Base-by-base conservation (phyloP, 257 asterid genomes). In the Fraxinus anomala region DNA sequence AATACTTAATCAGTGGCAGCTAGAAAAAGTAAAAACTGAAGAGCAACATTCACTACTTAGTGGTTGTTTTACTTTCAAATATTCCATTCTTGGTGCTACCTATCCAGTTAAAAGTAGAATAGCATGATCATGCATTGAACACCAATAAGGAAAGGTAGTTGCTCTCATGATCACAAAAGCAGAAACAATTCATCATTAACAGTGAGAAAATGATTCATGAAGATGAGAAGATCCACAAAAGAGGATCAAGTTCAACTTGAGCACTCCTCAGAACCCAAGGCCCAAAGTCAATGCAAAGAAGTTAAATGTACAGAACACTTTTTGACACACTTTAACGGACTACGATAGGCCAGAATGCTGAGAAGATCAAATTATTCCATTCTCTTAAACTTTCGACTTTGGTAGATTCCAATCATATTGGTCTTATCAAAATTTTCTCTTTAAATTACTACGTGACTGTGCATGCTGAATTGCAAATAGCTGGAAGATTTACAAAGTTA, bases 11-110 rank as follows among this genome's bases (percentile, higher is more conserved):
- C 68, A 80, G 76, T 76, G 76, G 76, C 31, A 23, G 21, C n/a
- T 61, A 36, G 76, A 77, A 82, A 77, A 51, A 9, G 65, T 17
- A 5, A 16, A n/a, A 73, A 68, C 73, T 47, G 39, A 63, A 34
- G 59, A 8, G 44, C 30, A 71, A 70, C 66, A 77, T 21, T 31
- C 59, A 44, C 13, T 24, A 40, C 76, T 73, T 59, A 76, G 74
- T 79, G 84, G 82, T 66, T 49, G 73, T 39, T 68, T 75, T 17
- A 30, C 49, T 28, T 54, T 44, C 54, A 61, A 65, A 73, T n/a
- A 24, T 14, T 2, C 36, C 24, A 21, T 71, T 37, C 17, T 71
- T 21, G 16, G 40, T 31, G 74, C 65, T 65, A 12, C 78, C 14
- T 34, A 34, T 6, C 10, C 26, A 30, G 42, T 73, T 28, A 73